Conservation (phyloP, 108 stramenopile species). For the Mayamaea pseudoterrestris region DNA sequence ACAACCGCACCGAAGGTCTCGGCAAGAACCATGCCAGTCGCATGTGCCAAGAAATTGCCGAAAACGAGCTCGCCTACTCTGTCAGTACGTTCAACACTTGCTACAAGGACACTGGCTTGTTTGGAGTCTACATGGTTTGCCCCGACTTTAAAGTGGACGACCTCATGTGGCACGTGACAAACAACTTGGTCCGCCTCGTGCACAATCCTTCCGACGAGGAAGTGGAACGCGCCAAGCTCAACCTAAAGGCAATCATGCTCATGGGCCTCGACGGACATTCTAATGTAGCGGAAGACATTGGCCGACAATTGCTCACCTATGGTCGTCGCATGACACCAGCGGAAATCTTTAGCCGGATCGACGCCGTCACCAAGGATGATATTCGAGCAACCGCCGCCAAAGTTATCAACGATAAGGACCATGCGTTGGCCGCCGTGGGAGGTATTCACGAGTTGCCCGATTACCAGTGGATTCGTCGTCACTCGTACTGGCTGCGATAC, state of each 20-base stretch:
- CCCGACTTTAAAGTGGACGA: slow-evolving; percentile 89
- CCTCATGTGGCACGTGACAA: slow-evolving; percentile 72
- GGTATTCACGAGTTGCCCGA: slow-evolving; percentile 95
- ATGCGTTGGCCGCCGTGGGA: slow-evolving; percentile 96
- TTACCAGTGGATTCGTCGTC: slow-evolving; percentile 79
- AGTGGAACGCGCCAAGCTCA: slow-evolving; percentile 92
- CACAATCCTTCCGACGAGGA: slow-evolving; percentile 83
- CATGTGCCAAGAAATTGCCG: slow-evolving; percentile 87
- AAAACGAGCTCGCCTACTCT: slow-evolving; percentile 81
- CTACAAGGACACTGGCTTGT: slow-evolving; percentile 99
- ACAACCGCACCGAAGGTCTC: slow-evolving; percentile 80
- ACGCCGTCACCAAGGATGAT: slow-evolving; percentile 84
- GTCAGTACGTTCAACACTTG: slow-evolving; percentile 97
- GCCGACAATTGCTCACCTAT: slow-evolving; percentile 96
- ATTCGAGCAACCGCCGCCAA: slow-evolving; percentile 85
- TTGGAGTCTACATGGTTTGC: slow-evolving; percentile 93
- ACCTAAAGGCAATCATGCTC: slow-evolving; percentile 95
- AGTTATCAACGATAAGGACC: slow-evolving; percentile 93
- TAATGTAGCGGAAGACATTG: slow-evolving; percentile 97
- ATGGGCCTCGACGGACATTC: slow-evolving; percentile 94
- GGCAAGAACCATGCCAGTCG: slow-evolving; percentile 83
- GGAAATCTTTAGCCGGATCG: slow-evolving; percentile 94
- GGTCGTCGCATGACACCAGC: slow-evolving; percentile 96
- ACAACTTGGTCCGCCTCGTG: slow-evolving; percentile 84
- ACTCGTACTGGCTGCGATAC: slow-evolving; percentile 74